Evolutionary conservation across 2,329 filamentous ascomycete species (phyloP).

Genomic region (Beauveria sp.): DNA sequence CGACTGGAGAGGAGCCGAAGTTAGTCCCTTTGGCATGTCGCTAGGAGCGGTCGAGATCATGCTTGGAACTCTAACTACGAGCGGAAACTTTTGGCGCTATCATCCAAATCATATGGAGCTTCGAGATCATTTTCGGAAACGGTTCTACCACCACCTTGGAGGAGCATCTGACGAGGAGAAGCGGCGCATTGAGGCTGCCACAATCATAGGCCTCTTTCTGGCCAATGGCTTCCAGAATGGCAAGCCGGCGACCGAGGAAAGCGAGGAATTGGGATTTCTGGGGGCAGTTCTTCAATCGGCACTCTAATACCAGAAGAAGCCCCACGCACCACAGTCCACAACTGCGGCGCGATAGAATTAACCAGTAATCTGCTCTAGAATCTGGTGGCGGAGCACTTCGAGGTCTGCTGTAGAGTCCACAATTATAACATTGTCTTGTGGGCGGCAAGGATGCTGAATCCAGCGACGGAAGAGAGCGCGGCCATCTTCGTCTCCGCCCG

Average conservation of each 20-base stretch:
- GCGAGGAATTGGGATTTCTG: too few relatives aligned
- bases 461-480: too few relatives aligned
- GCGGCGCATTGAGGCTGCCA: neutral
- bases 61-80: slow-evolving; percentile 1
- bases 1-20: slow-evolving; percentile 21
- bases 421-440: too few relatives aligned
- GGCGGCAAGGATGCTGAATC: too few relatives aligned
- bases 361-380: too few relatives aligned
- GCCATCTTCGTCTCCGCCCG: too few relatives aligned
- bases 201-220: neutral
- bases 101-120: neutral
- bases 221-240: neutral
- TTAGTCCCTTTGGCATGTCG: slow-evolving; percentile 22
- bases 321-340: too few relatives aligned
- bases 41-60: slow-evolving; percentile 19
- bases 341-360: too few relatives aligned
- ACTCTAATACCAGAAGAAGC: too few relatives aligned
- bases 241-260: neutral
- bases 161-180: neutral
- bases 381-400: too few relatives aligned
- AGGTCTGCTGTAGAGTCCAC: too few relatives aligned
- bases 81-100: neutral
- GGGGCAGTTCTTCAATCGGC: too few relatives aligned
- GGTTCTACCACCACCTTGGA: neutral
- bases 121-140: neutral